Conservation (phyloP, 1,284 basidiomycete species). For the Schizophyllum commune region DNA sequence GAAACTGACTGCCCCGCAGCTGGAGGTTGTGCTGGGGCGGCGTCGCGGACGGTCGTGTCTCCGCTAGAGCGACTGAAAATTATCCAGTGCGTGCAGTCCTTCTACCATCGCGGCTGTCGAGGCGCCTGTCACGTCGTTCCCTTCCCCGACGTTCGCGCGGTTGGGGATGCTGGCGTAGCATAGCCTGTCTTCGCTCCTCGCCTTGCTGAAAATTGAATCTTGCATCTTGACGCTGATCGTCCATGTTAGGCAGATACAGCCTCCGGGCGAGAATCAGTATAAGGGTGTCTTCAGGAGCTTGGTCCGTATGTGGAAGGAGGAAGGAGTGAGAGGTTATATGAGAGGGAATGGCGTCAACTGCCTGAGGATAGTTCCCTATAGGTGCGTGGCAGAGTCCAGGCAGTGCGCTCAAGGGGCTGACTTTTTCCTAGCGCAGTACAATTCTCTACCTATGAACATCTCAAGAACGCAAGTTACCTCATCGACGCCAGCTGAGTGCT, state of each 20-base stretch:
- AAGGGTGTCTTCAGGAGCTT: conserved; percentile 79
- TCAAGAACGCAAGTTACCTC: conserved; percentile 61
- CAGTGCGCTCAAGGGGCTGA: not conserved
- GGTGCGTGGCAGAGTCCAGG: conserved; percentile 25
- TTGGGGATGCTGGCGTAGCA: no score
- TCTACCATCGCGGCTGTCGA: conserved; percentile 2
- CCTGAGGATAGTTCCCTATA: conserved; percentile 78
- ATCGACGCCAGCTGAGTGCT: not conserved
- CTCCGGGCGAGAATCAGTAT: conserved; percentile 57
- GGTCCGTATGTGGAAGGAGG: conserved; percentile 85
- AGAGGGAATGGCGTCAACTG: conserved; percentile 91
- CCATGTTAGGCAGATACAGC: conserved; percentile 68
- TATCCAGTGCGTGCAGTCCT: conserved; percentile 65
- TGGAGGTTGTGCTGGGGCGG: conserved; percentile 75
- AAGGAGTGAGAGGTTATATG: conserved; percentile 91
- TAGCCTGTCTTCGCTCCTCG: no score
- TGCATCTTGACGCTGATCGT: not conserved
- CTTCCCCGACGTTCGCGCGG: no score
- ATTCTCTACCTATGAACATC: conserved; percentile 85
- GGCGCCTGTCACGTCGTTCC: not conserved
- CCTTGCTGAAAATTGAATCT: no score
- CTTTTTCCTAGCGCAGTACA: conserved; percentile 60
- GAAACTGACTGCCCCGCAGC: conserved; percentile 34
- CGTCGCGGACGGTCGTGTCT: conserved; percentile 86
- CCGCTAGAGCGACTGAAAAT: conserved; percentile 92